These are phyloP conservation scores for Chalciporus pseudorubinellus DNA, from an alignment of 768 basidiomycete species.

Conservation along the genomic window DNA sequence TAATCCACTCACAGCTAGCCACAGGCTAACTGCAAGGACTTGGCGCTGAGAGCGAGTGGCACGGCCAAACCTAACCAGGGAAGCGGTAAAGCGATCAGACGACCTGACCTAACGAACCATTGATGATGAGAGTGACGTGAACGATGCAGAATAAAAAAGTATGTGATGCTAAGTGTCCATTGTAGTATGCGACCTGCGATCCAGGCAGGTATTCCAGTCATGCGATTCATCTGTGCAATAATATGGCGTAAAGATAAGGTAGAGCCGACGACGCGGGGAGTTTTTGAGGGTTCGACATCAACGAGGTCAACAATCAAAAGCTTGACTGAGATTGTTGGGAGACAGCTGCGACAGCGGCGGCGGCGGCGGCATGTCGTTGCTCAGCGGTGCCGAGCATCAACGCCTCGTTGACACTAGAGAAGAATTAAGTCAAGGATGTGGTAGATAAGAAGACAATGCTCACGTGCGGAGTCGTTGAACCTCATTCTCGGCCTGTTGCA, in stretches of 20 bases:
- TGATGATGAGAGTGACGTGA: constrained; percentile 32
- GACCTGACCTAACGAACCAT: constrained; percentile 24
- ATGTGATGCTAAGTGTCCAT: constrained; percentile 40
- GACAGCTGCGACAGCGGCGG: constrained; percentile 55
- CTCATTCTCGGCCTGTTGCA: constrained; percentile 78
- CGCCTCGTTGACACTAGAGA: constrained; percentile 73
- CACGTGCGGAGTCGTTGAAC: constrained; percentile 72
- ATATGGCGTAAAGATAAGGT: constrained; percentile 39
- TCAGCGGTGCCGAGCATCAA: constrained; percentile 84
- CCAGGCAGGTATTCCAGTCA: constrained; percentile 55
- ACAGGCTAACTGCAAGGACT: constrained; percentile 38
- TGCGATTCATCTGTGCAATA: constrained; percentile 38
- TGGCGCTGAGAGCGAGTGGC: constrained; percentile 44
- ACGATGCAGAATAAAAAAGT: constrained; percentile 42
- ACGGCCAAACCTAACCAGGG: constrained; percentile 45
- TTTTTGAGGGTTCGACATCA: constrained; percentile 23
- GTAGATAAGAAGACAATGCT: constrained; percentile 13
- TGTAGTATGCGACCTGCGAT: constrained; percentile 55
- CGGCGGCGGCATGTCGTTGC: constrained; percentile 60
- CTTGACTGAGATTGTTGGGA: constrained; percentile 38
- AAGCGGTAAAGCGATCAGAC: constrained; percentile 18
- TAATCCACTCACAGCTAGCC: constrained; percentile 33
- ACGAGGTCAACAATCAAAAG: constrained; percentile 43
- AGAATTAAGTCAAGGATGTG: neutral
- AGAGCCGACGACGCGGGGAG: constrained; percentile 26